Evolutionary conservation across 2,329 filamentous ascomycete genomes (phyloP).

Genomic region (Pseudovirgaria hyperparasitica): DNA sequence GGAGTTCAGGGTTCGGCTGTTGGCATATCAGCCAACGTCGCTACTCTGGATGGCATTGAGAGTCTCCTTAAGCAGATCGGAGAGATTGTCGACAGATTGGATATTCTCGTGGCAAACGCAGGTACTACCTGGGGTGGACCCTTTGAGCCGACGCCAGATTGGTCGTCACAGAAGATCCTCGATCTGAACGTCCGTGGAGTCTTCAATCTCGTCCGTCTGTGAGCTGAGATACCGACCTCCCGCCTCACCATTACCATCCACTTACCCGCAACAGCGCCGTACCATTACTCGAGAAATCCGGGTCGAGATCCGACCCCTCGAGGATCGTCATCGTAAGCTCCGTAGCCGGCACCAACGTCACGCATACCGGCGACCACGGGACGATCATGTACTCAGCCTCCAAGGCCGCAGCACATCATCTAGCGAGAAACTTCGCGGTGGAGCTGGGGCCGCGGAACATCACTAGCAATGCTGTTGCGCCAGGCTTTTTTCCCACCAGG

Average conservation of each 20-base stretch:
- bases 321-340: slow-evolving; percentile 26
- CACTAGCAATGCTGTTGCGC: slow-evolving; percentile 25
- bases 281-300: slow-evolving; percentile 21
- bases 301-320: slow-evolving; percentile 19
- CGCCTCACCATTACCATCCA: neutral
- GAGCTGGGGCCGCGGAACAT: slow-evolving; percentile 27
- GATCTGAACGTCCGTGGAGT: slow-evolving; percentile 28
- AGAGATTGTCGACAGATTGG: slow-evolving; percentile 15
- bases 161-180: slow-evolving; percentile 22
- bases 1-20: slow-evolving; percentile 18
- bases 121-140: slow-evolving; percentile 26
- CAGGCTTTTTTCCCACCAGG: slow-evolving; percentile 27
- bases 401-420: slow-evolving; percentile 26
- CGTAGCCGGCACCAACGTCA: slow-evolving; percentile 22
- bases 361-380: slow-evolving; percentile 23
- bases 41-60: slow-evolving; percentile 22
- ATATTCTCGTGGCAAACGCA: slow-evolving; percentile 27
- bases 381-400: slow-evolving; percentile 28
- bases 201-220: slow-evolving; percentile 26
- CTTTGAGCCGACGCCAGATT: slow-evolving; percentile 24
- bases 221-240: slow-evolving; percentile 2
- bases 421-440: slow-evolving; percentile 25
- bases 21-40: slow-evolving; percentile 25
- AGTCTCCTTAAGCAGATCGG: slow-evolving; percentile 19
- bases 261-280: slow-evolving; percentile 13